Evolutionary conservation across 805 yeast species (phyloP).

Genomic region (Candida lessepsii): DNA sequence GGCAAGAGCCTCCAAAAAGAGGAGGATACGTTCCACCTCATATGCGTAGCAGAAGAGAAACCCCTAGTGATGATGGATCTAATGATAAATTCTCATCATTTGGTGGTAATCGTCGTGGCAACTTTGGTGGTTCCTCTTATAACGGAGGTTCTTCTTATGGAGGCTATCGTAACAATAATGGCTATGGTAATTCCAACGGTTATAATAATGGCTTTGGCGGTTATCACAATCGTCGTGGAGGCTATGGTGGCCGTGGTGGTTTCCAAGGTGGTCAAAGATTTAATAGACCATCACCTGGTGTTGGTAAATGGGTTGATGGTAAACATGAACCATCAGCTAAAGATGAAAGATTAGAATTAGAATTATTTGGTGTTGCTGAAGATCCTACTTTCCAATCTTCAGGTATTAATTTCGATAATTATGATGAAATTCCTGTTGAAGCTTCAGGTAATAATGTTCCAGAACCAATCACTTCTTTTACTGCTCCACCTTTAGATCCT

Average conservation of each 20-base stretch:
- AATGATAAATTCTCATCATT: conserved; percentile 3
- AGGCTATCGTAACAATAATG: conserved; percentile 17
- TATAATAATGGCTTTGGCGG: conserved; percentile 21
- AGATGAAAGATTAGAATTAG: conserved; percentile 68
- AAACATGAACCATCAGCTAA: conserved; percentile 78
- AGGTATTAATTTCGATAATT: conserved; percentile 98
- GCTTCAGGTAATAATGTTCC: conserved; percentile 95
- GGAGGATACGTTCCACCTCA: conserved; percentile 60
- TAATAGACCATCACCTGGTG: conserved; percentile 45
- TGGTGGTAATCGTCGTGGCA: conserved; percentile 14
- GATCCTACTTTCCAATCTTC: conserved; percentile 81
- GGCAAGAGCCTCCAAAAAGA: conserved; percentile 23
- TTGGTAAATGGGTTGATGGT: conserved; percentile 86
- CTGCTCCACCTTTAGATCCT: conserved; percentile 87
- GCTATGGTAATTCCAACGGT: conserved; percentile 14
- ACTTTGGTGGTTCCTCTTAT: conserved; percentile 16
- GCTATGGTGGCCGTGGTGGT: conserved; percentile 20
- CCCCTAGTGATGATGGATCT: conserved; percentile 10
- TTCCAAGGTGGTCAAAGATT: conserved; percentile 22
- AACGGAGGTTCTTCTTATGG: too few species aligned
- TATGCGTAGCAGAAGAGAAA: conserved; percentile 20
- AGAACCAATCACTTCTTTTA: conserved; percentile 84
- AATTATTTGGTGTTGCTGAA: conserved; percentile 78
- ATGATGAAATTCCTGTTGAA: conserved; percentile 98
- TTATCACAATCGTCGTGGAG: conserved; percentile 28